Evolutionary conservation across 345 rosid genomes (phyloP), one percentile per base, ranked within the genome.

Genomic region (Populus ilicifolia): DNA sequence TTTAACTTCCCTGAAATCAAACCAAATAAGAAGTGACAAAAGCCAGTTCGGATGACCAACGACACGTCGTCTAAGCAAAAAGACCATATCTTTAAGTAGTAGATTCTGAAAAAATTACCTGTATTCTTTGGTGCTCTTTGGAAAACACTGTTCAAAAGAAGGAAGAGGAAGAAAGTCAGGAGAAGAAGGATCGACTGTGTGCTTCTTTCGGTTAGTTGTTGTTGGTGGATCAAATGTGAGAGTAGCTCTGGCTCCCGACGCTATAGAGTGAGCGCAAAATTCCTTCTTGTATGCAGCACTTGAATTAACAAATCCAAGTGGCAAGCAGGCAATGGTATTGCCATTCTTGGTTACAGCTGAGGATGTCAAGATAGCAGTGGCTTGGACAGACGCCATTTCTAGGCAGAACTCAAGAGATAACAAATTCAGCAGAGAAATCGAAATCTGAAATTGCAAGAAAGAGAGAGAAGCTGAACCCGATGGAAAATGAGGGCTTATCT

Each of bases 161-260:
- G 98, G 98, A 52, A 94, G 91, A 0, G 97, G 91, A 27, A 85
- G 81, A 69, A 96, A 94, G 82, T 96, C 98, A 62, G 99, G 98
- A 86, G 94, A 87, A 62, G 91, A 79, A 81, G 99, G 99, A 85
- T 96, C 96, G 29, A 85, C 48, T 3, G 97, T 92, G 70, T 94
- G 90, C 86, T 91, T 91, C 73, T 83, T 89, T 65, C 83, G 95
- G 75, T 86, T 81, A 79, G 87, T 75, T n/a, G 88, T 80, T 5
- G 90, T 52, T 1, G 88, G 86, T 54, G 97, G 89, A 87, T 96
- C 99, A 83, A 92, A 89, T 1, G 96, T 94, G 78, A 94, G 78
- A 21, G 97, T 83, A 54, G 98, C 94, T 83, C 82, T 88, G 66
- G 89, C 80, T 29, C 48, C 87, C 6, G 72, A 67, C 7, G 21